Evolutionary conservation across 176 grass and related monocot genomes (phyloP).

Genomic region (Triticum aestivum): IWGSC_CS_RefSeq_v2.1 NC_057801.1:72557032-72557531

Average conservation of each 20-base stretch:
- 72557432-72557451: background rate
- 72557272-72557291: background rate
- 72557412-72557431: background rate
- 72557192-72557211: slow-evolving; percentile 80
- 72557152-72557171: background rate
- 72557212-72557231: slow-evolving; percentile 95
- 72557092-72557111: slow-evolving; percentile 74
- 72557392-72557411: background rate
- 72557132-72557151: background rate
- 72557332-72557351: background rate
- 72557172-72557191: background rate
- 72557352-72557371: background rate
- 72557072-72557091: slow-evolving; percentile 75
- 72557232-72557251: slow-evolving; percentile 98
- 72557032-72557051: slow-evolving; percentile 52
- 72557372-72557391: background rate
- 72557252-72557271: slow-evolving; percentile 93
- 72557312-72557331: background rate
- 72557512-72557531: background rate
- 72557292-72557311: background rate
- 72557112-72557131: slow-evolving; percentile 3
- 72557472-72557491: background rate
- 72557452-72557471: background rate
- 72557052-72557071: slow-evolving; percentile 66
- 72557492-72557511: background rate